Evolutionary conservation across 2,329 filamentous ascomycete species (phyloP), one percentile per base, ranked within the genome.

Genomic region (Ramularia endophylla): DNA sequence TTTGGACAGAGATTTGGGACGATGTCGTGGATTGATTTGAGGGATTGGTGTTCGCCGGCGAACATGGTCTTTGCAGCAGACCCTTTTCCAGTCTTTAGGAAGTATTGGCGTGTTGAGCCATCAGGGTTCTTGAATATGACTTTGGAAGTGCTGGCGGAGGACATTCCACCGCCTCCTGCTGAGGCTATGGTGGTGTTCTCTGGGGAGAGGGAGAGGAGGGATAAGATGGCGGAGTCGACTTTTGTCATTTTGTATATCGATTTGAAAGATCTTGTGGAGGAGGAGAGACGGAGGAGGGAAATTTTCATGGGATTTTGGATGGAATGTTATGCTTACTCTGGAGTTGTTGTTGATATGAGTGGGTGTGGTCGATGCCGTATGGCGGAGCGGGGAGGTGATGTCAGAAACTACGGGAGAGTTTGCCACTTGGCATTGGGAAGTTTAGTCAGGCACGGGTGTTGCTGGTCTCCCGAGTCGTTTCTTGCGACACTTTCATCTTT

Each of bases 1-100:
- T 73, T 72, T 0, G 89, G 88, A 57, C 85, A 90, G 39, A 95
- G 76, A 22, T 75, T 75, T 1, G 87, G 84, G 0, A 92, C 83
- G 11, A 72, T 71, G 33, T 70, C 58, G 59, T 87, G 76, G 51
- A 97, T 85, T 40, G 87, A 85, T 58, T 88, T 89, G 40, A 95
- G 77, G 2, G 87, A 94, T 36, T 78, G 77, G 59, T 87, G 83
- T 65, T 95, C 90, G 46, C 89, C 83, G 63, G 70, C 66, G 57
- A 89, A 88, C 84, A 89, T 89, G 27, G 72, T 50, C 34, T 77
- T 73, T 0, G 82, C 75, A 13, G 75, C 73, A 2, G 66, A 58
- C 0, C 81, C 82, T 4, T 62, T 65, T 0, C 80, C 81, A 0
- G 74, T 85, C 64, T 90, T 89, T 63, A 89, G 75, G 60, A 89